A percentile compares a stretch with the other conserved stretches of the same genome.
phyloP scores from a whole-genome alignment of 2,329 filamentous ascomycete genomes.

The Aspergillus uvarum region DNA sequence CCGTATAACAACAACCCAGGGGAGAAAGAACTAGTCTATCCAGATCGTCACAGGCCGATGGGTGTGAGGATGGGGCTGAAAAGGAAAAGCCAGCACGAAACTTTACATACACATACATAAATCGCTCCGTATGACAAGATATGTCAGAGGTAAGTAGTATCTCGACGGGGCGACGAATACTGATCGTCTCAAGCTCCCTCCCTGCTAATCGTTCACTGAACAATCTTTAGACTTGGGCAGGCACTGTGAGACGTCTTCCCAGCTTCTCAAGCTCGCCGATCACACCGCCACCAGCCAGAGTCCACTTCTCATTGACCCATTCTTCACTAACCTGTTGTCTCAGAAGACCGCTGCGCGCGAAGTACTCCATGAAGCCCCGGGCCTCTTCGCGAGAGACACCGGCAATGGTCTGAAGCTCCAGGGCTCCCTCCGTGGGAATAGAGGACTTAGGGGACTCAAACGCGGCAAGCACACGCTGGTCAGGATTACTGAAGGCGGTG shows the following conservation, averaged over 20 bases:
- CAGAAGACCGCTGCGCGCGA: constrained; percentile 79
- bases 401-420: constrained; percentile 57
- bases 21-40: neutral
- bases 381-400: constrained; percentile 74
- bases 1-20: constrained; percentile 24
- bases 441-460: constrained; percentile 33
- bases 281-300: constrained; percentile 74
- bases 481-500: constrained; percentile 54
- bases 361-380: constrained; percentile 84
- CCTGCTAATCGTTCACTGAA: neutral
- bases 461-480: constrained; percentile 52
- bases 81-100: constrained; percentile 3
- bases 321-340: constrained; percentile 68
- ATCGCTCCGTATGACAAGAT: neutral
- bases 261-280: constrained; percentile 82
- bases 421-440: constrained; percentile 30
- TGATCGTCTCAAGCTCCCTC: neutral
- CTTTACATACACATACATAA: neutral
- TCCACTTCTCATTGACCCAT: constrained; percentile 79
- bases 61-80: neutral
- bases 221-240: constrained; percentile 13
- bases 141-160: neutral
- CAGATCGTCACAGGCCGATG: neutral
- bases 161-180: neutral
- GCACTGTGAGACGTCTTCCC: constrained; percentile 46